Conservation (phyloP, 495 filamentous ascomycete genomes). For the Cudoniella acicularis region DNA sequence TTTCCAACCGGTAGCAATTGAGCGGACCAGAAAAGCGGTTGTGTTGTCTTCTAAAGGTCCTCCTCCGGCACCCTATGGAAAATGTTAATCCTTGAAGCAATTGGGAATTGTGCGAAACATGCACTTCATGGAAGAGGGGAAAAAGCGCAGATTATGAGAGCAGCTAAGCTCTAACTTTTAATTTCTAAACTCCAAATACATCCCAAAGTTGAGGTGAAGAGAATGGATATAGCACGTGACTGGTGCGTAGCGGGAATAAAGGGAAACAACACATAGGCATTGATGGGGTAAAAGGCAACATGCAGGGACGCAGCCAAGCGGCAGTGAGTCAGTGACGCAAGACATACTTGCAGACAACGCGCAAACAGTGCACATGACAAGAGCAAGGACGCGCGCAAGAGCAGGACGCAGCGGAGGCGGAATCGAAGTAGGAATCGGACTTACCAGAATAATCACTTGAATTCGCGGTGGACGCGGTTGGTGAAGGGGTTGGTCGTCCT, state of each 20-base stretch:
- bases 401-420: neutral
- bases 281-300: slow-evolving; percentile 5
- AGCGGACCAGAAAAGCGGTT: slow-evolving; percentile 85
- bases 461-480: neutral
- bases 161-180: too few relatives aligned
- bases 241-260: neutral
- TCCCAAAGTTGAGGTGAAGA: too few relatives aligned
- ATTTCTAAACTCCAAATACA: too few relatives aligned
- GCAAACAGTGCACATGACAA: neutral
- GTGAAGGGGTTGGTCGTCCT: slow-evolving; percentile 19
- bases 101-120: slow-evolving; percentile 3
- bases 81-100: slow-evolving; percentile 1
- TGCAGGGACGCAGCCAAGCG: neutral
- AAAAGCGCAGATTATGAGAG: neutral
- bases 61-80: slow-evolving; percentile 75
- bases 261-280: slow-evolving; percentile 10
- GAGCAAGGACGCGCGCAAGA: neutral
- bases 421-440: neutral
- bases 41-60: slow-evolving; percentile 87
- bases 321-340: slow-evolving; percentile 2
- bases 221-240: slow-evolving; percentile 8
- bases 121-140: neutral
- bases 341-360: neutral
- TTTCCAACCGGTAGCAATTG: slow-evolving; percentile 70
- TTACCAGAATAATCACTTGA: slow-evolving; percentile 10